Base-by-base conservation (phyloP, 768 basidiomycete genomes). In the Antrodiella citrinella region DNA sequence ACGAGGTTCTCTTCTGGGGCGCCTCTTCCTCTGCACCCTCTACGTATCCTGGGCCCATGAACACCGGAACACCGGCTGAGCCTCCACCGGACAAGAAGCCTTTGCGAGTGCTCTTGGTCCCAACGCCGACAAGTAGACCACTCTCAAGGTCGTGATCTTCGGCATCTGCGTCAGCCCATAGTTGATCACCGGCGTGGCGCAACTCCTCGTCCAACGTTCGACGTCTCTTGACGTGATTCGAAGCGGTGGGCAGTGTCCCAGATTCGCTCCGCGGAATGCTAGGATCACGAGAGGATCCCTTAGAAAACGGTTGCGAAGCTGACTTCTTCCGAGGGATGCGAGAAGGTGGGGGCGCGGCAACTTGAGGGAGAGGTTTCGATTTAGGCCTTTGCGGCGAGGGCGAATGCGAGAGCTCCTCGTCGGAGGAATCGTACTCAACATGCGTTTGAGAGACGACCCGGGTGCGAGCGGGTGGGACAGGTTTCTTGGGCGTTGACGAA, bases 51-150 rank as follows among this genome's bases (percentile, higher is more conserved):
- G 70, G 75, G 5, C 80, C 83, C 78, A 87, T 81, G 51, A 80
- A 79, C 10, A 91, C 81, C 1, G 86, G 82, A 1, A 60, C 51
- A 0, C 88, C 88, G 20, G 82, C 86, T 9, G 75, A 86, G 0
- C 88, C 87, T 11, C 87, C 87, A 57, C 79, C 82, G 3, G 84
- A 82, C 19, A 89, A 68, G 54, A 88, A 91, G 1, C 84, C 83
- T 3, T 61, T 67, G 15, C 65, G 69, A 56, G 73, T 78, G 46
- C 72, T 77, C 59, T 70, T 71, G 38, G 70, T 77, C 10, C 84
- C 84, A 2, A 77, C 72, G 15, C 75, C 83, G 1, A 70, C 63
- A 11, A 80, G 72, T 12, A 78, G 67, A 20, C 72, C 75, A 51
- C 69, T 73, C 1, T 84, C 80, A 18, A 63, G 25, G 4, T 62